These are phyloP conservation scores for Lachancea meyersii DNA, from an alignment of 805 yeast species.

Conservation along the genomic window DNA sequence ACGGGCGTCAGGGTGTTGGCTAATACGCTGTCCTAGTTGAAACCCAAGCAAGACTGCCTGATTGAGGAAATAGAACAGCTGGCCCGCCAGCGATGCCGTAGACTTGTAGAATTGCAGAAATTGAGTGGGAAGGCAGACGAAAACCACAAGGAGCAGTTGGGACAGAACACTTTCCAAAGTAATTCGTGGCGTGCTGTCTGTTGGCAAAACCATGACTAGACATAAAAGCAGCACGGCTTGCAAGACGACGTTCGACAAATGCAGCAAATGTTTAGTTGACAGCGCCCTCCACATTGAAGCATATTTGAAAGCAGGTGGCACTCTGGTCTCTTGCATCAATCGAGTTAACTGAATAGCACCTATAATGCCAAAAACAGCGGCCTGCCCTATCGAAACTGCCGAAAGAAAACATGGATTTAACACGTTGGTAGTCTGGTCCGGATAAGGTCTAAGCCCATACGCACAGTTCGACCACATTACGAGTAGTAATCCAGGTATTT, in stretches of 20 bases:
- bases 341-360: slow-evolving; percentile 22
- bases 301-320: slow-evolving; percentile 17
- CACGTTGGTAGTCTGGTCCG: slow-evolving; percentile 31
- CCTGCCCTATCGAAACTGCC: slow-evolving; percentile 12
- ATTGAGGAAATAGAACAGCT: slow-evolving; percentile 25
- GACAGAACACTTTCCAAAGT: slow-evolving; percentile 11
- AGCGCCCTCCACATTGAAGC: slow-evolving; percentile 10
- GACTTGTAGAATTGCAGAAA: slow-evolving; percentile 27
- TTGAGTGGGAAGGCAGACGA: slow-evolving; percentile 27
- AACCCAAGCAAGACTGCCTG: slow-evolving; percentile 18
- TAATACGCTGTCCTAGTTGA: slow-evolving; percentile 23
- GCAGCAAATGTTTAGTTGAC: slow-evolving; percentile 17
- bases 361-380: slow-evolving; percentile 16
- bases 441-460: slow-evolving; percentile 24
- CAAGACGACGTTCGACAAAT: slow-evolving; percentile 20
- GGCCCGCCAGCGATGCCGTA: slow-evolving; percentile 26
- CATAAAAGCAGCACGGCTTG: slow-evolving; percentile 14
- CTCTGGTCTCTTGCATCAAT: slow-evolving; percentile 14
- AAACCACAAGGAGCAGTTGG: slow-evolving; percentile 18
- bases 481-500: neutral
- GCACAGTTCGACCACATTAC: neutral
- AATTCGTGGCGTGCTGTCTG: slow-evolving; percentile 10
- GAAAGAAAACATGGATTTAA: slow-evolving; percentile 34
- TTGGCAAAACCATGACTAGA: slow-evolving; percentile 10
- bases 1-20: slow-evolving; percentile 15